A percentile compares a stretch with the other conserved stretches of the same genome.
These are phyloP conservation scores for Roridomyces roridus DNA, from an alignment of 768 basidiomycete species.

Conservation along the genomic window DNA sequence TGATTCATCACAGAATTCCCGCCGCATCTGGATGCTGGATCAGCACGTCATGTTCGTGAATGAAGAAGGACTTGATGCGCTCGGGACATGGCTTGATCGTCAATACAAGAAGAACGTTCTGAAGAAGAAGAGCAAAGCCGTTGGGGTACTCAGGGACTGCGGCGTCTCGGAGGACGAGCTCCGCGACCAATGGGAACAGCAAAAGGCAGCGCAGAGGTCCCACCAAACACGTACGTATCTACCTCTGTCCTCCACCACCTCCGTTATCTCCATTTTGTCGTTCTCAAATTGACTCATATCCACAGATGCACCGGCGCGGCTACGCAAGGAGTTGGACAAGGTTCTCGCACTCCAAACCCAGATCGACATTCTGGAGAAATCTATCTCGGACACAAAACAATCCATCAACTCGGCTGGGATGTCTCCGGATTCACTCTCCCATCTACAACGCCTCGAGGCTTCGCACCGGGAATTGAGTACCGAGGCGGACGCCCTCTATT, in stretches of 20 bases:
- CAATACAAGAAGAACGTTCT: conserved; percentile 22
- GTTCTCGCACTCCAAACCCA: conserved; percentile 37
- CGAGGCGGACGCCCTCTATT: conserved; percentile 38
- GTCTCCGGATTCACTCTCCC: conserved; percentile 5
- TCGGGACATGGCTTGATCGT: conserved; percentile 39
- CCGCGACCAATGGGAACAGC: conserved; percentile 37
- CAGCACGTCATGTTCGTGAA: conserved; percentile 34
- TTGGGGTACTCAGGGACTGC: conserved; percentile 23
- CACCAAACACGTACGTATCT: conserved; percentile 33
- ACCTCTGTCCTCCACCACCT: not conserved
- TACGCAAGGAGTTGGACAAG: conserved; percentile 40
- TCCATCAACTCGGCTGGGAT: conserved; percentile 15
- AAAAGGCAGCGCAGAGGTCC: conserved; percentile 37
- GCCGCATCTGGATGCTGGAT: conserved; percentile 41
- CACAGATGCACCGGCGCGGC: conserved; percentile 33
- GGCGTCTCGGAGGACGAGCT: conserved; percentile 26
- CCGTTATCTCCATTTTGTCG: not conserved
- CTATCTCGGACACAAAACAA: conserved; percentile 20
- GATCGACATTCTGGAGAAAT: conserved; percentile 30
- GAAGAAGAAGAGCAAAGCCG: conserved; percentile 18
- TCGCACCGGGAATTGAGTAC: conserved; percentile 27
- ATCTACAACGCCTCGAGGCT: conserved; percentile 27
- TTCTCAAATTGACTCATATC: not conserved
- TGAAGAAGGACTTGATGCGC: conserved; percentile 29
- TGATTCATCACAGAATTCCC: not conserved